Evolutionary conservation across 768 basidiomycete genomes (phyloP).

Genomic region (Tephrocybe sp.): DNA sequence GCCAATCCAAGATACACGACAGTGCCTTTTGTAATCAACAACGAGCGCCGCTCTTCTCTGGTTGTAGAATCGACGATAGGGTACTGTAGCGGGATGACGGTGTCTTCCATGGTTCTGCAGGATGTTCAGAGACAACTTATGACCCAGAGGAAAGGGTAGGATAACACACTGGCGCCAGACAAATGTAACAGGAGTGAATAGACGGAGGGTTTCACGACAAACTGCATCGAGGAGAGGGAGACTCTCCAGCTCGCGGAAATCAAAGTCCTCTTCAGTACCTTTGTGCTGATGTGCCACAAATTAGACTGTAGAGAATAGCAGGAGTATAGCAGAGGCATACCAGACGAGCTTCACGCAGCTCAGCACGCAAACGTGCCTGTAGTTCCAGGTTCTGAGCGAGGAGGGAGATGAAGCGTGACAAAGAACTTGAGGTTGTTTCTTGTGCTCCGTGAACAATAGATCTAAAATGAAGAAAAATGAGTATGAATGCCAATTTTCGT

Average conservation of each 20-base stretch:
- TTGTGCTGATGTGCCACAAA: conserved; percentile 4
- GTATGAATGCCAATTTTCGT: too few relatives aligned
- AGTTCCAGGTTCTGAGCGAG: conserved; percentile 26
- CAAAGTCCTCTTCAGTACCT: conserved; percentile 25
- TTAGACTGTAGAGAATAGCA: background rate
- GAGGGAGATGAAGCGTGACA: conserved; percentile 25
- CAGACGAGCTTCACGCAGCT: conserved; percentile 15
- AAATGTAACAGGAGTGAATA: conserved; percentile 25
- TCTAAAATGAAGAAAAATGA: conserved; percentile 10
- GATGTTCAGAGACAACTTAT: background rate
- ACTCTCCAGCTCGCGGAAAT: conserved; percentile 34
- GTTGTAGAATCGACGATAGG: conserved; percentile 25
- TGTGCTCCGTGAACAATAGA: conserved; percentile 32
- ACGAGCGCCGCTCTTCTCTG: conserved; percentile 26
- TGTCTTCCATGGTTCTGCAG: conserved; percentile 29
- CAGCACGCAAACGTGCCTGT: conserved; percentile 28
- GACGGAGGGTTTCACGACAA: conserved; percentile 34
- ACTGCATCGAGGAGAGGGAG: conserved; percentile 38
- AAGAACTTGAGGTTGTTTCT: conserved; percentile 32
- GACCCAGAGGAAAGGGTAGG: background rate
- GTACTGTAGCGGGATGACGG: conserved; percentile 30
- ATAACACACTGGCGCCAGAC: conserved; percentile 29
- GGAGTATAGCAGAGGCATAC: conserved; percentile 2
- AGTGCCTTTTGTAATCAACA: conserved; percentile 38
- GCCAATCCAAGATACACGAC: conserved; percentile 28